Percentiles rank a stretch among this genome's conserved stretches.
phyloP scores from a whole-genome alignment of 2,329 filamentous ascomycete species.

The Cercospora sp. region DNA sequence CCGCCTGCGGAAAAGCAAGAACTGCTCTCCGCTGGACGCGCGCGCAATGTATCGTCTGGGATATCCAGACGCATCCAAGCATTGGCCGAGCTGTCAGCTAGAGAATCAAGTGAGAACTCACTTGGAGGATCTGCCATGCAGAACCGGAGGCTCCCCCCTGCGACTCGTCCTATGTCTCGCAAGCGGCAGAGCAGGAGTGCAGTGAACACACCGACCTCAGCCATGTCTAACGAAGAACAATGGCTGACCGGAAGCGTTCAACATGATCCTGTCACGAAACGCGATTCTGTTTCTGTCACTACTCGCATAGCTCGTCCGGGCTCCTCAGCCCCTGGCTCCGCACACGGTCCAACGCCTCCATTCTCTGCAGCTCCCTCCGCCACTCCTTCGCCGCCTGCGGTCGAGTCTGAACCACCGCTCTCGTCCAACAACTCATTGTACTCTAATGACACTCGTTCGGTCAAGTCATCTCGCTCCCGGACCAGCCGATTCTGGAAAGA shows the following conservation, averaged over 20 bases:
- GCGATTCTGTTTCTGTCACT: slow-evolving; percentile 84
- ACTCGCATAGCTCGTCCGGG: slow-evolving; percentile 74
- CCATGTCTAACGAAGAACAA: slow-evolving; percentile 29
- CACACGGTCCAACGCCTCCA: slow-evolving; percentile 50
- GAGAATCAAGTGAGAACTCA: slow-evolving; percentile 28
- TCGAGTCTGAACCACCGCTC: slow-evolving; percentile 17
- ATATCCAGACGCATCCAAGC: slow-evolving; percentile 96
- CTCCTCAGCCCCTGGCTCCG: slow-evolving; percentile 18
- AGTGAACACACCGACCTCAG: slow-evolving; percentile 17
- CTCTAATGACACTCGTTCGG: slow-evolving; percentile 27
- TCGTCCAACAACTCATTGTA: slow-evolving; percentile 25
- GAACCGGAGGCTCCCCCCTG: slow-evolving; percentile 22
- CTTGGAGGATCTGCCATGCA: slow-evolving; percentile 18
- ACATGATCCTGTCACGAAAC: slow-evolving; percentile 44
- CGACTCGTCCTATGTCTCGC: slow-evolving; percentile 27
- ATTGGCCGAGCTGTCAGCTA: slow-evolving; percentile 67
- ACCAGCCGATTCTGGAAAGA: slow-evolving; percentile 21
- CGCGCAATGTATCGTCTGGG: slow-evolving; percentile 80
- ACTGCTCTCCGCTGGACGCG: slow-evolving; percentile 42
- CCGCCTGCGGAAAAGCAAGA: slow-evolving; percentile 39
- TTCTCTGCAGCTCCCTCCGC: slow-evolving; percentile 42
- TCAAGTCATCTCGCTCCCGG: slow-evolving; percentile 20
- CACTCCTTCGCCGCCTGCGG: slow-evolving; percentile 15
- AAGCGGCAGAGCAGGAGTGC: slow-evolving; percentile 26
- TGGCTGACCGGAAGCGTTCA: slow-evolving; percentile 46